A percentile compares a stretch with the other conserved stretches of the same genome.
Conservation (phyloP, 2,329 filamentous ascomycete genomes). For the Ascosphaera pollenicola region DNA sequence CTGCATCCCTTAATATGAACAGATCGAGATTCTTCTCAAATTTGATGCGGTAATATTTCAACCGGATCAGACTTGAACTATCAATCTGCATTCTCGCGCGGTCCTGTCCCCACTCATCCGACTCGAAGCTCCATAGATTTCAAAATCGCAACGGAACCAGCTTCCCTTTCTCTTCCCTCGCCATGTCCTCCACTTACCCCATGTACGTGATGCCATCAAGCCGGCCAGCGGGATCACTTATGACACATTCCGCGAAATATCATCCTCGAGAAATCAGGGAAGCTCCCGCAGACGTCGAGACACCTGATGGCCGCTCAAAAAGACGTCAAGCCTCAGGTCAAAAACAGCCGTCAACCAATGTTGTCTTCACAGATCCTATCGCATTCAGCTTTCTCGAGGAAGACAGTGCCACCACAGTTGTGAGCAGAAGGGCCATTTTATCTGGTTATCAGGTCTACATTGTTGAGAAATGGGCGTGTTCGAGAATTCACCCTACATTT, state of each 20-base stretch:
- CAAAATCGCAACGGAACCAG: too few species aligned
- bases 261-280: not conserved
- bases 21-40: too few species aligned
- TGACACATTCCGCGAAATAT: not conserved
- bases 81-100: too few species aligned
- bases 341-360: conserved; percentile 27
- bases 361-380: conserved; percentile 44
- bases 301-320: conserved; percentile 1
- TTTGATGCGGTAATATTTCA: too few species aligned
- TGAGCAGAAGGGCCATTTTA: conserved; percentile 48
- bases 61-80: too few species aligned
- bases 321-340: conserved; percentile 5
- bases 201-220: too few species aligned
- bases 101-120: too few species aligned
- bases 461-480: conserved; percentile 96
- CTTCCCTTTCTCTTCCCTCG: too few species aligned
- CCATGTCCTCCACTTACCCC: too few species aligned
- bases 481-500: conserved; percentile 69
- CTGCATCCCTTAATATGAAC: too few species aligned
- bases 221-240: too few species aligned
- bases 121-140: too few species aligned
- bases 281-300: not conserved
- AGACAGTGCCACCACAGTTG: conserved; percentile 51
- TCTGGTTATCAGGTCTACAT: conserved; percentile 81
- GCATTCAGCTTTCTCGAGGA: conserved; percentile 63